A percentile compares a stretch with the other conserved stretches of the same genome.
Conservation (phyloP, 768 basidiomycete species). For the Trametes meyenii region DNA sequence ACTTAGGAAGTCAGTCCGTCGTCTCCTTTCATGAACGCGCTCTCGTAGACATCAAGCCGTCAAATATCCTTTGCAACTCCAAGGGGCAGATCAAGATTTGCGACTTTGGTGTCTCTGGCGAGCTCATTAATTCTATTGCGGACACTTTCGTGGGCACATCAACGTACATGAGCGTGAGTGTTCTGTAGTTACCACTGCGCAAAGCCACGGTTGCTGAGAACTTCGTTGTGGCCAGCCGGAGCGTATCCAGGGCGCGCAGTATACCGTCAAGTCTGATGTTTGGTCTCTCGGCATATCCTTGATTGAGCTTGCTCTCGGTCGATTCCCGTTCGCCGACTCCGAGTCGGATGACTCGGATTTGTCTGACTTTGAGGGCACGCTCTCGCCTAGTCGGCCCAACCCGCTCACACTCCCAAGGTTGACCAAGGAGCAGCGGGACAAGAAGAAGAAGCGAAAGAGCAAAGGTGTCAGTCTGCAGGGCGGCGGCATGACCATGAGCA, state of each 20-base stretch:
- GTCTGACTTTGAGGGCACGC: slow-evolving; percentile 79
- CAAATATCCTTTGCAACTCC: slow-evolving; percentile 95
- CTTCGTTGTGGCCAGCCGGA: slow-evolving; percentile 69
- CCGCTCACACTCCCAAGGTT: slow-evolving; percentile 38
- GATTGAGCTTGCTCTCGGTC: slow-evolving; percentile 94
- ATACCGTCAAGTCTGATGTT: slow-evolving; percentile 98
- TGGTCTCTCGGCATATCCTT: slow-evolving; percentile 98
- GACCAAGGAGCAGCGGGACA: slow-evolving; percentile 44
- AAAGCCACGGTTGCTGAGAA: background rate
- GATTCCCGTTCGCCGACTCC: slow-evolving; percentile 94
- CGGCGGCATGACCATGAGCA: slow-evolving; percentile 97
- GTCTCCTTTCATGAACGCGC: background rate
- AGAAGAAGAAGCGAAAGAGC: slow-evolving; percentile 85
- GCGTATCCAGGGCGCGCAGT: slow-evolving; percentile 97
- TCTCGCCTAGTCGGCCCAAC: slow-evolving; percentile 70
- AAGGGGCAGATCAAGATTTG: slow-evolving; percentile 97
- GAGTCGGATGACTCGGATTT: slow-evolving; percentile 74
- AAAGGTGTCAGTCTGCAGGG: slow-evolving; percentile 93
- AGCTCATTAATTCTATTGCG: slow-evolving; percentile 97
- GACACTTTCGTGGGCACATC: slow-evolving; percentile 99
- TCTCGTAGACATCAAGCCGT: slow-evolving; percentile 92
- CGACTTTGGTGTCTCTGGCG: slow-evolving; percentile 98
- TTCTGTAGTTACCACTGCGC: background rate
- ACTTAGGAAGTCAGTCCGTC: background rate
- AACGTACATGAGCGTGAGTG: slow-evolving; percentile 97